Evolutionary conservation across 2,329 filamentous ascomycete genomes (phyloP).

Genomic region (Penicillium sp.): DNA sequence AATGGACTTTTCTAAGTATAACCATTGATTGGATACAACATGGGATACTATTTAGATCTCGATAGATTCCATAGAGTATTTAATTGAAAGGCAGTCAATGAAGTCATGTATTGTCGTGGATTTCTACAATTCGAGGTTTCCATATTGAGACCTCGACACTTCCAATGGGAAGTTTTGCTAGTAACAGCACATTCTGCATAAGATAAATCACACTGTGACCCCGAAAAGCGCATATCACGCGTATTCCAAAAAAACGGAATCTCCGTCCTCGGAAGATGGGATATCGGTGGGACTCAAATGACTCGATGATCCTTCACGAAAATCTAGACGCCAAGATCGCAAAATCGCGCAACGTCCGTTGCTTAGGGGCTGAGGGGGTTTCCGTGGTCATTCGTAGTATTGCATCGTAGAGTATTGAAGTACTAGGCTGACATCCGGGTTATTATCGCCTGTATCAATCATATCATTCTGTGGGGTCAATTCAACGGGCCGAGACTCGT

Average conservation of each 20-base stretch:
- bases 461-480: neutral
- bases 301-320: neutral
- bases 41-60: no score
- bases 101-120: neutral
- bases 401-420: neutral
- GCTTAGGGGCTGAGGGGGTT: neutral
- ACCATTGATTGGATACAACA: no score
- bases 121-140: neutral
- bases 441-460: constrained; percentile 4
- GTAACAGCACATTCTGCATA: neutral
- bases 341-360: neutral
- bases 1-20: no score
- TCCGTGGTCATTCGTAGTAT: neutral
- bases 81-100: neutral
- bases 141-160: neutral
- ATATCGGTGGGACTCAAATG: neutral
- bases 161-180: neutral
- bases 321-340: neutral
- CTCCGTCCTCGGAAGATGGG: neutral
- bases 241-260: neutral
- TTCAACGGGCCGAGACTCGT: neutral
- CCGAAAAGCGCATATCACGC: neutral
- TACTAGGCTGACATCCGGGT: neutral
- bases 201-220: neutral
- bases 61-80: no score